These are phyloP conservation scores for Lotmaria passim DNA, from an alignment of 208 protist species.

Conservation along the genomic window DNA sequence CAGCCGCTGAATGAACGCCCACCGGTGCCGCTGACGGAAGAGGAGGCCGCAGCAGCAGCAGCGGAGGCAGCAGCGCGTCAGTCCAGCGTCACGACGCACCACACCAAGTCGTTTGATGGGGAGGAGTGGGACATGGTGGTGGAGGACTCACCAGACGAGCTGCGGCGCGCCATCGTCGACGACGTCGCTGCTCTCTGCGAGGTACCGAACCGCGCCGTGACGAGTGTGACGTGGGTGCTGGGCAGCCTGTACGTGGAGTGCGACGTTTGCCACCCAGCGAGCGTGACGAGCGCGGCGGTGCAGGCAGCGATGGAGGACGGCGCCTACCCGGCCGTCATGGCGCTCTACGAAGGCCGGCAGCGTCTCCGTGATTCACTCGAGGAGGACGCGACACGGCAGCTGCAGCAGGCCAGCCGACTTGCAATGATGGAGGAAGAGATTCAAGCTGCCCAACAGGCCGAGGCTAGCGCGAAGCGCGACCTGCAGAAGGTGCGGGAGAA, in stretches of 20 bases:
- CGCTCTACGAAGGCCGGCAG: too few species aligned
- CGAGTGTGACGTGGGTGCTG: constrained; percentile 27
- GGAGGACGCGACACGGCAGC: constrained; percentile 2
- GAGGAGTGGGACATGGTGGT: constrained; percentile 52
- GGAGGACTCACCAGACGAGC: constrained; percentile 40
- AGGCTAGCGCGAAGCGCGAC: constrained; percentile 2
- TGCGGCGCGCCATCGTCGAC: constrained; percentile 35
- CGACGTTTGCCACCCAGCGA: constrained; percentile 37
- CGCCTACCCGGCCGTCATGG: too few species aligned
- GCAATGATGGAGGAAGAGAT: constrained; percentile 31
- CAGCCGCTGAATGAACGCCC: constrained; percentile 10
- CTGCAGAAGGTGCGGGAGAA: not conserved
- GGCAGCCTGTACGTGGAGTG: constrained; percentile 44
- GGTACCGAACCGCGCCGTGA: constrained; percentile 40
- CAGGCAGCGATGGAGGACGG: too few species aligned
- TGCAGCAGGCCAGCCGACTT: constrained; percentile 27
- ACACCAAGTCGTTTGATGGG: constrained; percentile 32
- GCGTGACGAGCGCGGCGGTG: not conserved
- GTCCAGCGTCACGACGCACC: constrained; percentile 20
- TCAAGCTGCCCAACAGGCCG: constrained; percentile 16
- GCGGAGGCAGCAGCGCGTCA: constrained; percentile 4
- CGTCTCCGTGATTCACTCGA: constrained; percentile 8
- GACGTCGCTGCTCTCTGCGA: constrained; percentile 40
- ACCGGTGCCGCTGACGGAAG: constrained; percentile 4
- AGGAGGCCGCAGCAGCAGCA: constrained; percentile 1